Conservation (phyloP, 176 grass and related monocot species). For the Eremochloa ophiuroides region DNA sequence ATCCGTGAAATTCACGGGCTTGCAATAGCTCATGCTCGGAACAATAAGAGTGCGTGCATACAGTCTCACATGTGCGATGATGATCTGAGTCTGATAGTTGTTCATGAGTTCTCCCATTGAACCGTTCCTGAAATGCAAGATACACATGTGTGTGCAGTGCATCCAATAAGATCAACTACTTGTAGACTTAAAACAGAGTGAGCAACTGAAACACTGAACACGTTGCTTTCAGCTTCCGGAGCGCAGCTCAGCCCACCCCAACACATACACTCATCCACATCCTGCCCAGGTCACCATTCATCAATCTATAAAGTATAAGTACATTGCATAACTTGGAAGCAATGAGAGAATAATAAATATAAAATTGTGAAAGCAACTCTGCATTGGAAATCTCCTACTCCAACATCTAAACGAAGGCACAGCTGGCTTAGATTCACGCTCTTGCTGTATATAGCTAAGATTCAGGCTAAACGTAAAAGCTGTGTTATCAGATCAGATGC, state of each 20-base stretch:
- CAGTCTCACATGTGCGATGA: background rate
- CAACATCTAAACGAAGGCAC: background rate
- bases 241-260: background rate
- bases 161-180: background rate
- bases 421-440: no score
- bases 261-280: background rate
- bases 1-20: background rate
- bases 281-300: background rate
- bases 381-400: background rate
- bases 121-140: background rate
- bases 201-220: background rate
- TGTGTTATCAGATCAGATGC: background rate
- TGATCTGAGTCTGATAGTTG: background rate
- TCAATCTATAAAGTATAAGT: background rate
- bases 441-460: no score
- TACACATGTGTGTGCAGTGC: background rate
- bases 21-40: background rate
- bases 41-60: background rate
- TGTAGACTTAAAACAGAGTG: background rate
- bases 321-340: slow-evolving; percentile 7
- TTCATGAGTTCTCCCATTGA: background rate
- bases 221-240: background rate
- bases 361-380: slow-evolving; percentile 10
- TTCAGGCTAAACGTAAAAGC: background rate
- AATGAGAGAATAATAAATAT: background rate